Base-by-base conservation (phyloP, 257 asterid genomes). In the Solanum bulbocastanum region DNA sequence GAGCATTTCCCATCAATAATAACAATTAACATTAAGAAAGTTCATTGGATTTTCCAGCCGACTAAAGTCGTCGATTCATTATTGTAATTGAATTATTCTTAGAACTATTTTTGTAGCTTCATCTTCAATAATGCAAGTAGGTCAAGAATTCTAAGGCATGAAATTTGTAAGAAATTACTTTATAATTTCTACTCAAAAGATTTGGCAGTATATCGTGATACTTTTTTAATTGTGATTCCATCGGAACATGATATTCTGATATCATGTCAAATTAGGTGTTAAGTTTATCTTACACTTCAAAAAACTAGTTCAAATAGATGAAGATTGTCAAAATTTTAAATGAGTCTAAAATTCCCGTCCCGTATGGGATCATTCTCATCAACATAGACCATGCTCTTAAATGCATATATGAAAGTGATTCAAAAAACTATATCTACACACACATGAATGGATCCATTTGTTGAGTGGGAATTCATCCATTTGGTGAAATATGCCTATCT, bases 301-400 rank as follows among this genome's bases (percentile, higher is more conserved):
- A 27, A 68, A 3, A 0, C 10, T 6, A 69, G 0, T 1, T 69
- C 5, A 30, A 69, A 69, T 1, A 14, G 10, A 69, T 3, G 1
- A 30, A 8, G 1, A 30, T 30, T 32, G 0, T 3, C 40, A 35
- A 32, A 71, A 3, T 2, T 33, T 71, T 32, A 8, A 69, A 69
- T 27, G 75, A 30, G 22, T 3, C 1, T 16, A 68, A 5, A 6
- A 5, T 12, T 68, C 2, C 7, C 1, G 5, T 30, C 23, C 2
- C 75, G 10, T 68, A 30, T 8, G 22, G 18, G 2, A 69, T 69
- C 37, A 27, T 69, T 15, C 36, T 25, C 5, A 27, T 13, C 3
- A 68, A 65, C 73, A 65, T 18, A 73, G 9, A 35, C 46, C 42
- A 72, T 37, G 14, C 27, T 36, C 14, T 4, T 73, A 73, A 73